Percentiles rank a stretch among this genome's conserved stretches.
These are phyloP conservation scores for Fusarium beomiforme DNA, from an alignment of 2,329 filamentous ascomycete genomes.

Conservation along the genomic window DNA sequence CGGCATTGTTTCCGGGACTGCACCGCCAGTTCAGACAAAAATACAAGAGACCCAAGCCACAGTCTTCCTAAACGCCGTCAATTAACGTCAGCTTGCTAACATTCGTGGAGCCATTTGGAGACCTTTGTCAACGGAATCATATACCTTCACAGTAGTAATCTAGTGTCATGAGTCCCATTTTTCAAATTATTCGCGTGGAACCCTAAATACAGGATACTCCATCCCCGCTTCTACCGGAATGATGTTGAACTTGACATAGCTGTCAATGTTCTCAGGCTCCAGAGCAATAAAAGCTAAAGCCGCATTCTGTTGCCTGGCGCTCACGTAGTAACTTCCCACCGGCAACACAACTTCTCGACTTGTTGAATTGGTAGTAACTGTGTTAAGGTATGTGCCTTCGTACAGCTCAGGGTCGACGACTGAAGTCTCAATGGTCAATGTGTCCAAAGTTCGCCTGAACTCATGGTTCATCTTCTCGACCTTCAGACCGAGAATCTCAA, in stretches of 20 bases:
- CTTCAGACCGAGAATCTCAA: background rate
- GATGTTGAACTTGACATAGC: constrained; percentile 16
- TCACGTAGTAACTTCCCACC: constrained; percentile 1
- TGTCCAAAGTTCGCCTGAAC: background rate
- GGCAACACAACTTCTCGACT: background rate
- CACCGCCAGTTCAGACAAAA: too few species aligned
- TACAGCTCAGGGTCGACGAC: background rate
- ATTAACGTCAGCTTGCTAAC: too few species aligned
- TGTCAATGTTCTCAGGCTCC: constrained; percentile 20
- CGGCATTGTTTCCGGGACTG: too few species aligned
- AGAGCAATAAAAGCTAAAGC: constrained; percentile 12
- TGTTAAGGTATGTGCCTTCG: constrained; percentile 14
- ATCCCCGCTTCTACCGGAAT: constrained; percentile 1
- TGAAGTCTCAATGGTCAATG: background rate
- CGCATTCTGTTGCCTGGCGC: constrained; percentile 11
- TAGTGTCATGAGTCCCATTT: rapidly evolving
- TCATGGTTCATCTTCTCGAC: constrained; percentile 7
- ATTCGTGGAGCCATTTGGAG: too few species aligned
- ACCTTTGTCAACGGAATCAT: too few species aligned
- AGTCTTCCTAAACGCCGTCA: too few species aligned
- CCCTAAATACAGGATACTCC: constrained; percentile 21
- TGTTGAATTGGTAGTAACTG: constrained; percentile 2
- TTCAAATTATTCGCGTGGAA: background rate
- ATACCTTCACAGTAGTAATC: too few species aligned
- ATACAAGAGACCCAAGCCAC: too few species aligned